phyloP scores from a whole-genome alignment of 148 eudicot genomes.

The Vaccinium vitisidaea region DNA sequence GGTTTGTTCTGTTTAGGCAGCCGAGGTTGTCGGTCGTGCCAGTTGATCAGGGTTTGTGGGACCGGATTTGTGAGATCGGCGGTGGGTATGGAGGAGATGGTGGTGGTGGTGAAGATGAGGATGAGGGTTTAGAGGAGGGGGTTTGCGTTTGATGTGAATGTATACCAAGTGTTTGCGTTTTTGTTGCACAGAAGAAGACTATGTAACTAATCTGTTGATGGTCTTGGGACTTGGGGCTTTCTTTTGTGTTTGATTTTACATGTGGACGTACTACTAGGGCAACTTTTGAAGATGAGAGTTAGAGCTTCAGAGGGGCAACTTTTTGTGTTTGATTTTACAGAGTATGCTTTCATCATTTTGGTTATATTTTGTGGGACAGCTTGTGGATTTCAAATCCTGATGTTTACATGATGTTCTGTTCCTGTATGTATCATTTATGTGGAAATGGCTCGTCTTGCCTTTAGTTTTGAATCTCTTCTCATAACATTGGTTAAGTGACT shows the following conservation, averaged over 20 bases:
- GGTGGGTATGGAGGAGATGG: conserved; percentile 64
- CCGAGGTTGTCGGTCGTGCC: conserved; percentile 81
- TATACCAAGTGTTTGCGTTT: conserved; percentile 15
- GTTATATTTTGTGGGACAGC: background rate
- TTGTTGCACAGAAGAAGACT: background rate
- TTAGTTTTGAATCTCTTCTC: too few relatives aligned
- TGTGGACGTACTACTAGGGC: background rate
- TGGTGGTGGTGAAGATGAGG: conserved; percentile 6
- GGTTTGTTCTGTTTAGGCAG: conserved; percentile 68
- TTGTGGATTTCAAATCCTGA: background rate
- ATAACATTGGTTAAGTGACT: too few relatives aligned
- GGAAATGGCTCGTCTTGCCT: background rate
- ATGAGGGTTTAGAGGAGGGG: background rate
- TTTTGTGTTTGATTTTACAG: background rate
- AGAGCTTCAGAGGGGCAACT: too few relatives aligned
- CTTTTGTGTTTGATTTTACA: background rate
- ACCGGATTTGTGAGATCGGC: conserved; percentile 64
- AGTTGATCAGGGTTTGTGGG: conserved; percentile 59
- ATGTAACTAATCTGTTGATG: background rate
- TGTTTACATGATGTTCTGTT: background rate
- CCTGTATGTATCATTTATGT: background rate
- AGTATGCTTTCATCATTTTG: background rate
- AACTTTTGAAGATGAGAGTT: background rate
- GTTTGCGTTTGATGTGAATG: background rate
- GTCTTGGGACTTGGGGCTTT: background rate